Evolutionary conservation across 1,284 basidiomycete genomes (phyloP), one percentile per base, ranked within the genome.

Genomic region (Trametes versicolor): DNA sequence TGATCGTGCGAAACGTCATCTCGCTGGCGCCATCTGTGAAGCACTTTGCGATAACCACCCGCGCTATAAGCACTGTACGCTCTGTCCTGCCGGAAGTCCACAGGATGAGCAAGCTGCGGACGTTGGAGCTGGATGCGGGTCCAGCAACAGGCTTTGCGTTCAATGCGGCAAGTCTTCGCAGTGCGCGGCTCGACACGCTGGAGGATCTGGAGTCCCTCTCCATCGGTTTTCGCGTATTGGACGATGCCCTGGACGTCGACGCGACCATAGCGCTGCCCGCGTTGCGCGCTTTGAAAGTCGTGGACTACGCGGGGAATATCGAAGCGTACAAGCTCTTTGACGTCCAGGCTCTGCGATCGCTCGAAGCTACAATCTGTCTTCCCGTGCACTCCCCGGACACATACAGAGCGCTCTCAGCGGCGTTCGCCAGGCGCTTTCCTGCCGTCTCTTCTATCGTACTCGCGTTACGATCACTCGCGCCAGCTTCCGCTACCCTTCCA

Each of bases 61-160:
- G 12, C 12, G 32, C 27, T 6, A 27, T 4, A 2, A 19, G 29
- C 4, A 17, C 49, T 8, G 9, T 36, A 17, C 19, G 32, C 17
- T n/a, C 15, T 8, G 50, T n/a, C 7, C 9, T 52, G 7, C 12
- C 29, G 19, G 32, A n/a, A 9, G n/a, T 36, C 29, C 17, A 21
- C 13, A 1, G n/a, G 50, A 52, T 52, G 50, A 36, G n/a, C 17
- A 32, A 52, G n/a, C 50, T 52, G 10, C 50, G 50, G n/a, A n/a
- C 19, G 4, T 8, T 52, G 19, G 29, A 1, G 25, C 7, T 52
- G 19, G 50, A 52, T n/a, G 1, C 29, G 7, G 19, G 6, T 4
- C 13, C 50, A 7, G 32, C 50, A 3, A n/a, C 29, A 7, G 50
- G 32, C 25, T 13, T n/a, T 21, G 1, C 21, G 5, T 2, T 48